Percentiles rank a stretch among this genome's conserved stretches.
Evolutionary conservation across 495 filamentous ascomycete genomes (phyloP).

Genomic region (Mytilinidion resinicola): DNA sequence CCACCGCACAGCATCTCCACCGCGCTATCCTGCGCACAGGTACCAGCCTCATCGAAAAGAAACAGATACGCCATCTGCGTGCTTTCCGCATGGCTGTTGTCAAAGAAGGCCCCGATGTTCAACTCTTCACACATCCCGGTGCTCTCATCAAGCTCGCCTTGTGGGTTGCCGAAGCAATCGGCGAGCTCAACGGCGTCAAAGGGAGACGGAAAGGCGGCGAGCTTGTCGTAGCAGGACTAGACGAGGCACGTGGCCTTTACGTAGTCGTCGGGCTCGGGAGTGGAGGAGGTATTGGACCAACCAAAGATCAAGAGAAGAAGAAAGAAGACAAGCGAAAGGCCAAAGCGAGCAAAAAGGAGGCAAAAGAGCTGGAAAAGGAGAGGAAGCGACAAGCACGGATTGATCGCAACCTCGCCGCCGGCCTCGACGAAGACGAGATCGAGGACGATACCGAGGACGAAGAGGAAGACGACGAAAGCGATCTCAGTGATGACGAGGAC

Average conservation of each 20-base stretch:
- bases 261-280: conserved; percentile 84
- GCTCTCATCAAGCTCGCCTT: conserved; percentile 87
- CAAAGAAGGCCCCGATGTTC: conserved; percentile 86
- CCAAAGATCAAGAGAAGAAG: conserved; percentile 57
- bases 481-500: conserved; percentile 50
- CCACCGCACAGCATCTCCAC: conserved; percentile 81
- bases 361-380: conserved; percentile 49
- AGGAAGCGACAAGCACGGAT: conserved; percentile 42
- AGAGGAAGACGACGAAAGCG: conserved; percentile 43
- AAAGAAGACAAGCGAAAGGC: conserved; percentile 53
- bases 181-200: conserved; percentile 75
- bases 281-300: conserved; percentile 59
- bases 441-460: conserved; percentile 52
- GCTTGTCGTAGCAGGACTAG: conserved; percentile 80
- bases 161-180: conserved; percentile 90
- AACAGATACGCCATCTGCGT: conserved; percentile 82
- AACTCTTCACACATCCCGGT: conserved; percentile 82
- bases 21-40: conserved; percentile 91
- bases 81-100: conserved; percentile 94
- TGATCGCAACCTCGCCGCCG: conserved; percentile 31
- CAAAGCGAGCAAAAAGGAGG: conserved; percentile 54
- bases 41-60: conserved; percentile 82
- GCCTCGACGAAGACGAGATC: conserved; percentile 37
- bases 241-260: conserved; percentile 83
- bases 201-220: conserved; percentile 62